Evolutionary conservation across 176 grass and related monocot genomes (phyloP).

Genomic region (maize (Zea mays)): DNA sequence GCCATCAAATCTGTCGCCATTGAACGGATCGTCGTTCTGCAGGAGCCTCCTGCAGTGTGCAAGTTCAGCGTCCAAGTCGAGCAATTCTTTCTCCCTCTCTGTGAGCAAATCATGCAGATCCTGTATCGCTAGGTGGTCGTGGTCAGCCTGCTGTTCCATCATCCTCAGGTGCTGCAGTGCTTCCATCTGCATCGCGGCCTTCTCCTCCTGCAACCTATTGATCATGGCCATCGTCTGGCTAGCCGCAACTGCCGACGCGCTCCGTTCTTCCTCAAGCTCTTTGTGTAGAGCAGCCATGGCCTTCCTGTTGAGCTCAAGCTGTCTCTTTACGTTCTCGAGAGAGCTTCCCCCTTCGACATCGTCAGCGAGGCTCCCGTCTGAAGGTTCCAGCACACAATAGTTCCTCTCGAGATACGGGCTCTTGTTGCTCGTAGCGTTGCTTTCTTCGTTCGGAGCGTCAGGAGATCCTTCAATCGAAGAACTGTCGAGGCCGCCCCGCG

Average conservation of each 20-base stretch:
- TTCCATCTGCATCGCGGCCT: constrained; percentile 92
- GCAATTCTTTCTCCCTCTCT: constrained; percentile 89
- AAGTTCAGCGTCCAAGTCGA: constrained; percentile 70
- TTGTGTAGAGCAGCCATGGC: constrained; percentile 63
- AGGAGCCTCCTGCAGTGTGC: constrained; percentile 36
- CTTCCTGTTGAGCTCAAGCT: constrained; percentile 60
- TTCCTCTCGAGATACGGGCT: constrained; percentile 62
- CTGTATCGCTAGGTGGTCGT: constrained; percentile 75
- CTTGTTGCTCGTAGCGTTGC: constrained; percentile 42
- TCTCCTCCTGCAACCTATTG: constrained; percentile 81
- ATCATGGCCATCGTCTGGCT: constrained; percentile 98
- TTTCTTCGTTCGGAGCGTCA: constrained; percentile 45
- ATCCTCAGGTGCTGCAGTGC: constrained; percentile 85
- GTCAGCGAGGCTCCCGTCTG: constrained; percentile 47
- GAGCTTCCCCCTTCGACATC: constrained; percentile 59
- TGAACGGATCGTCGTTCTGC: neutral
- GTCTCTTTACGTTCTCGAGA: constrained; percentile 55
- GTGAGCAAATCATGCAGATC: constrained; percentile 78
- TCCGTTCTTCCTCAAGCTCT: constrained; percentile 87
- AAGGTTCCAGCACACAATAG: constrained; percentile 63
- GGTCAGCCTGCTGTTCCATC: constrained; percentile 96
- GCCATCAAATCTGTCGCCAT: constrained; percentile 4
- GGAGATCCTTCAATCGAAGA: constrained; percentile 38
- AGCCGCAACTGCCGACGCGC: constrained; percentile 72
- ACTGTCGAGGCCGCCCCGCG: constrained; percentile 43